Conservation (phyloP, 176 grass and related monocot species). For the Oropetium thomaeum region DNA sequence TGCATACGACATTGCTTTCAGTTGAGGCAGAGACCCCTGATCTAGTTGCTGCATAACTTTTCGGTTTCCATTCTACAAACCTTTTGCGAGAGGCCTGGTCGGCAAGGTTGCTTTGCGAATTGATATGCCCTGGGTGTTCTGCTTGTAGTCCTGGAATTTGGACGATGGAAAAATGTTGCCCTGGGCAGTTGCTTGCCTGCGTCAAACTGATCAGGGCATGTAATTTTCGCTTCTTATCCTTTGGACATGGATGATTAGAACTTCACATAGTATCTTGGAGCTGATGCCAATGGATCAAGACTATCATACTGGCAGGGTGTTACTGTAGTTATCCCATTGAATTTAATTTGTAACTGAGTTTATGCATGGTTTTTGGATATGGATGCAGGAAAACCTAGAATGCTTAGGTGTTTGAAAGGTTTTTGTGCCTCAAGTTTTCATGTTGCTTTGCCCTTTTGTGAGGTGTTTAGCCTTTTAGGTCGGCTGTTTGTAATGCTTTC, state of each 20-base stretch:
- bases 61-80: neutral
- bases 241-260: slow-evolving; percentile 22
- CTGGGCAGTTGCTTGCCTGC: slow-evolving; percentile 2
- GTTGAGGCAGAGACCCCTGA: slow-evolving; percentile 93
- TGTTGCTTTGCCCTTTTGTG: neutral
- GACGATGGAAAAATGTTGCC: slow-evolving; percentile 32
- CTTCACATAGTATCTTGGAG: slow-evolving; percentile 15
- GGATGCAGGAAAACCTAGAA: slow-evolving; percentile 39
- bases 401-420: slow-evolving; percentile 5
- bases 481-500: too few relatives aligned
- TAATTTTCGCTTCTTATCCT: slow-evolving; percentile 30
- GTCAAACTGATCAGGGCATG: slow-evolving; percentile 22
- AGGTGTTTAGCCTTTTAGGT: too few relatives aligned
- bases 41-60: slow-evolving; percentile 60
- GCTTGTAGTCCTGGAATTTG: slow-evolving; percentile 9
- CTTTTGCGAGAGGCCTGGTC: slow-evolving; percentile 17
- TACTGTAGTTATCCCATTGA: slow-evolving; percentile 19
- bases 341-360: slow-evolving; percentile 44
- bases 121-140: slow-evolving; percentile 13
- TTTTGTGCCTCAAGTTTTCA: neutral
- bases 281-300: neutral
- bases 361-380: slow-evolving; percentile 21
- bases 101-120: slow-evolving; percentile 20
- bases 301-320: slow-evolving; percentile 32
- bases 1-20: slow-evolving; percentile 68